phyloP scores from a whole-genome alignment of 192 early-diverging fungal species.

The Coemansia sp. region DNA sequence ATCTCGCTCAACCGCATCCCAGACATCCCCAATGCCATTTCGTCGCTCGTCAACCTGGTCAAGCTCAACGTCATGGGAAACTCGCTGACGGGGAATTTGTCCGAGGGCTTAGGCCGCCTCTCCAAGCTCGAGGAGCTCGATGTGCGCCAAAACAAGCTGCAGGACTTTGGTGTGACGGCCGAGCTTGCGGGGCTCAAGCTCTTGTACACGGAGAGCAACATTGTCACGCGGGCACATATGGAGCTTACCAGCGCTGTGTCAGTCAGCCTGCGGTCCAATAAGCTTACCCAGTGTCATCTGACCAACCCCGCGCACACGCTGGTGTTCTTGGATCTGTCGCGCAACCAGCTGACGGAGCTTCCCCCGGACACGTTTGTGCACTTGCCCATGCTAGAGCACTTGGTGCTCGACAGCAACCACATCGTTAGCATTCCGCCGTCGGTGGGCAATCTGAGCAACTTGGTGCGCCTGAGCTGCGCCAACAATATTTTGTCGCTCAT shows the following conservation, averaged over 20 bases:
- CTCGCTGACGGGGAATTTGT: slow-evolving; percentile 66
- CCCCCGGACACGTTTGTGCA: slow-evolving; percentile 61
- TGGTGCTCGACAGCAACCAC: slow-evolving; percentile 70
- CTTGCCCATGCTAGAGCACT: slow-evolving; percentile 55
- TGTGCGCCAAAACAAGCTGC: slow-evolving; percentile 76
- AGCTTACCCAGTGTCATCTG: slow-evolving; percentile 67
- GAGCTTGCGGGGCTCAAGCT: slow-evolving; percentile 60
- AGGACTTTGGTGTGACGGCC: slow-evolving; percentile 61
- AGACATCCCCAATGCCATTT: slow-evolving; percentile 68
- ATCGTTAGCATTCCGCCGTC: slow-evolving; percentile 65
- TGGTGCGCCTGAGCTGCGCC: slow-evolving; percentile 60
- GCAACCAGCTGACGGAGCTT: slow-evolving; percentile 69
- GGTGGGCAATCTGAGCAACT: slow-evolving; percentile 56
- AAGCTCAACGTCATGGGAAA: slow-evolving; percentile 75
- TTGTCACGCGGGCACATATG: slow-evolving; percentile 61
- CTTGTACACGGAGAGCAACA: slow-evolving; percentile 70
- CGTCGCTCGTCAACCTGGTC: slow-evolving; percentile 59
- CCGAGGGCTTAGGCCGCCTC: slow-evolving; percentile 59
- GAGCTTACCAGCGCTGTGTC: slow-evolving; percentile 57
- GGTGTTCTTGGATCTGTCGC: slow-evolving; percentile 59
- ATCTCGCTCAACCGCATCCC: slow-evolving; percentile 82
- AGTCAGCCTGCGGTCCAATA: slow-evolving; percentile 65
- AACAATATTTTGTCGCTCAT: slow-evolving; percentile 68
- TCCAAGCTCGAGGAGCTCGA: slow-evolving; percentile 69
- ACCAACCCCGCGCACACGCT: slow-evolving; percentile 45